Base-by-base conservation (phyloP, 305 asterid species). In the Caryopteris hybrid region DNA sequence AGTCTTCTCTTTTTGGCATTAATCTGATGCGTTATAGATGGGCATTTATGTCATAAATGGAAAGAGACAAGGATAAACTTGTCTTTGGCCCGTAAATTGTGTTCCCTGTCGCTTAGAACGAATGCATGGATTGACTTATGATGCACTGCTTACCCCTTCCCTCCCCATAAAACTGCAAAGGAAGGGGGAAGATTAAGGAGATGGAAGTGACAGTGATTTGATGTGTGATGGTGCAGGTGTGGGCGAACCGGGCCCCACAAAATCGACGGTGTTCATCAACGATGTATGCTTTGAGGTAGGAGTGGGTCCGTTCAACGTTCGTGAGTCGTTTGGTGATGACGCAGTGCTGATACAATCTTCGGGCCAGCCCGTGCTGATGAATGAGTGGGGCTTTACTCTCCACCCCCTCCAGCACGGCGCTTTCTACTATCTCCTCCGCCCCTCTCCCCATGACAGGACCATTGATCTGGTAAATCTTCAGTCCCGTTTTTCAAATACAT, bases 231-330 rank as follows among this genome's bases (percentile, higher is more conserved):
- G 81, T 76, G 82, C 74, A 83, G 95, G 84, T 64, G 76, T 42
- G 47, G 81, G 69, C 13, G 86, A 68, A 29, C 16, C 64, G 11
- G 82, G 79, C 6, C 83, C 88, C 8, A 71, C 81, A 1, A 89
- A 73, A 71, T 79, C 91, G 43, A 89, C 89, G 50, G 97, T 91
- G 76, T 91, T 89, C 74, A 88, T 95, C 71, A 88, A 91, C 73
- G 99, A 91, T 33, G 92, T 91, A 46, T 91, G 95, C 72, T 85
- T 91, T 33, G 97, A 95, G 84, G 95, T 91, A 42, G 86, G 92
- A 18, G 29, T 16, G 8, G 91, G 86, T 14, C 86, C 86, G 16
- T 86, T 95, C 63, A 86, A 83, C 31, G 96, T 95, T 43, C 76
- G 86, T 43, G 97, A 88, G 60, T 89, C 89, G 17, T 94, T 94